Evolutionary conservation across 1,284 basidiomycete species (phyloP).

Genomic region (Coniferiporia sulphurascens): DNA sequence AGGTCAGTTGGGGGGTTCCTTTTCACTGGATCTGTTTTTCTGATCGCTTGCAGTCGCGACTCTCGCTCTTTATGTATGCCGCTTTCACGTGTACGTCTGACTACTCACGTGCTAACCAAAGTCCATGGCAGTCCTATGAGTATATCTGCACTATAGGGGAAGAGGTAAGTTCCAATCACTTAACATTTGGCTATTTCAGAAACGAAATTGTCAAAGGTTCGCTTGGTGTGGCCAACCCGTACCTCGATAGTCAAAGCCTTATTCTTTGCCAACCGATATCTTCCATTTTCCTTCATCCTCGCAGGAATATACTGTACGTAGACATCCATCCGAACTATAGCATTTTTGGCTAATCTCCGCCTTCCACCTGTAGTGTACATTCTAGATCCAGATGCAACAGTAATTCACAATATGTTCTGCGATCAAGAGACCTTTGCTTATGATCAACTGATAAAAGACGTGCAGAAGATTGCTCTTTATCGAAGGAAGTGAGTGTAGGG

Average conservation of each 20-base stretch:
- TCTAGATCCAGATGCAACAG: background rate
- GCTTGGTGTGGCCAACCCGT: conserved; percentile 9
- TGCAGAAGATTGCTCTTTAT: background rate
- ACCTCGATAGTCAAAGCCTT: conserved; percentile 7
- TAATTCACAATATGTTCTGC: background rate
- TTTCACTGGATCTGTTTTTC: background rate
- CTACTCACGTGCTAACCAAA: background rate
- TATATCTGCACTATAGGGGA: conserved; percentile 3
- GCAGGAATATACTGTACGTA: background rate
- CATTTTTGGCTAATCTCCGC: background rate
- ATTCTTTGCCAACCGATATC: conserved; percentile 15
- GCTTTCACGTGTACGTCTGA: background rate
- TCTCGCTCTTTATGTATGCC: conserved; percentile 5
- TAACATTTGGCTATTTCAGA: background rate
- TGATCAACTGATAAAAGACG: background rate
- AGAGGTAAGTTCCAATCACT: background rate
- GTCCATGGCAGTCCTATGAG: conserved; percentile 2
- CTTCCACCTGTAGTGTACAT: background rate
- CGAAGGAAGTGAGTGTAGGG: background rate
- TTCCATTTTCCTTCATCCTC: background rate
- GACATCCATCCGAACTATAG: background rate
- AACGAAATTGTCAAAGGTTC: background rate
- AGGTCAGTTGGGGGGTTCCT: background rate
- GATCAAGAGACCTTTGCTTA: background rate
- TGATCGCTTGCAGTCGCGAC: background rate